These are phyloP conservation scores for Brassica carinata DNA, from an alignment of 345 rosid genomes.

Conservation along the genomic window DNA sequence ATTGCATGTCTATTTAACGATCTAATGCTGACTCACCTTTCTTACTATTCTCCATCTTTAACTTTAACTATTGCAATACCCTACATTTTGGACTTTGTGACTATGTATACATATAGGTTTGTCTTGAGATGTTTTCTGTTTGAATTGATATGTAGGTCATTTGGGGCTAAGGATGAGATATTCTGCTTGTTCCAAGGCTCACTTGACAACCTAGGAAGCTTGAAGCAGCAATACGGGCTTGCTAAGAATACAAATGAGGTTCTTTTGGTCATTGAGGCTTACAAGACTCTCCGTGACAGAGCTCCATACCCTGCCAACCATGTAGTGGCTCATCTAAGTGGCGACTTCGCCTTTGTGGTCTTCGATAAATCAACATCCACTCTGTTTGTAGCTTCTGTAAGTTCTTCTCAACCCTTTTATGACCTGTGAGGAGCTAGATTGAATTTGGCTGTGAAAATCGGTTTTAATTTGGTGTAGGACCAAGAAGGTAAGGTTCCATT, in stretches of 20 bases:
- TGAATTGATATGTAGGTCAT: conserved; percentile 54
- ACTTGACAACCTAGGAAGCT: conserved; percentile 87
- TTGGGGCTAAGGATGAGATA: conserved; percentile 92
- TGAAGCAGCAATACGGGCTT: conserved; percentile 64
- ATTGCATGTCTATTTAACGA: conserved; percentile 26
- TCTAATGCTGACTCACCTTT: background rate
- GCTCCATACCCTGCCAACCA: conserved; percentile 96
- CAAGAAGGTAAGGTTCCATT: conserved; percentile 91
- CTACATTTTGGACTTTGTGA: background rate
- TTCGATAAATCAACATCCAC: conserved; percentile 86
- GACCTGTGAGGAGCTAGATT: background rate
- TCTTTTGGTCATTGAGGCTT: conserved; percentile 85
- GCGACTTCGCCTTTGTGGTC: conserved; percentile 84
- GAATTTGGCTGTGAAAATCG: background rate
- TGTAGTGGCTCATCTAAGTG: conserved; percentile 82
- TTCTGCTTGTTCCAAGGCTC: conserved; percentile 95
- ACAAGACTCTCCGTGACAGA: conserved; percentile 95
- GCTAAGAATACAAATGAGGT: conserved; percentile 88
- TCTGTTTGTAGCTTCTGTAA: conserved; percentile 72
- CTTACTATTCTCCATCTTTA: background rate
- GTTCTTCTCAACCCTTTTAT: background rate
- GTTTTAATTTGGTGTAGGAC: conserved; percentile 53
- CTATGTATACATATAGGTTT: background rate
- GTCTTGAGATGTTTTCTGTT: background rate
- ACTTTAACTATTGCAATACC: background rate